These are phyloP conservation scores for Adansonia madagascariensis DNA, from an alignment of 441 rosid genomes.

Conservation along the genomic window DNA sequence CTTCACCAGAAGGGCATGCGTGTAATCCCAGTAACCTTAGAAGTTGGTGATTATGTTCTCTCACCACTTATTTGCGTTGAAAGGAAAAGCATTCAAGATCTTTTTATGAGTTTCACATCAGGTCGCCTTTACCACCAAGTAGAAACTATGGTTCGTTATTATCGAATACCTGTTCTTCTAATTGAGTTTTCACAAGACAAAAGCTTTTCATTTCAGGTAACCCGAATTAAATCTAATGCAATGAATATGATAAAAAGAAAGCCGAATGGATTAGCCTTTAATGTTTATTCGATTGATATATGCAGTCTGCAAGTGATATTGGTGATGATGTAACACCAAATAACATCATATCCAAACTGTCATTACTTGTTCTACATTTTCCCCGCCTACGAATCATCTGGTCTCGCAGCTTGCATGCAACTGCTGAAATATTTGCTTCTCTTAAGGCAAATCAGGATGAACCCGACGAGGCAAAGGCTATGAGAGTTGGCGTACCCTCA, in stretches of 20 bases:
- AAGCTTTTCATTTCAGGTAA: constrained; percentile 97
- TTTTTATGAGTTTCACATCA: constrained; percentile 86
- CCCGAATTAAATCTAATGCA: constrained; percentile 14
- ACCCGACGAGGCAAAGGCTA: constrained; percentile 80
- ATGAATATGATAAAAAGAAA: constrained; percentile 11
- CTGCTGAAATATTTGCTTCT: constrained; percentile 84
- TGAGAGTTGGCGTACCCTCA: constrained; percentile 92
- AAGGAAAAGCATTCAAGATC: constrained; percentile 95
- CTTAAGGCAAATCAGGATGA: constrained; percentile 94
- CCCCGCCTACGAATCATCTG: constrained; percentile 88
- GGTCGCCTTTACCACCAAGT: constrained; percentile 96
- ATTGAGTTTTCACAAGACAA: constrained; percentile 97
- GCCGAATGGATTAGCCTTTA: constrained; percentile 10
- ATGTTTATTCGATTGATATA: constrained; percentile 24
- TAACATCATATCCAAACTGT: constrained; percentile 88
- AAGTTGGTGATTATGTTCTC: constrained; percentile 90
- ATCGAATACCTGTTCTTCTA: constrained; percentile 90
- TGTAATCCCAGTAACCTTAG: constrained; percentile 84
- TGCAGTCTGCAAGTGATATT: constrained; percentile 92
- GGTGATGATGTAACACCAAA: constrained; percentile 92
- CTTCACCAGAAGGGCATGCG: constrained; percentile 95
- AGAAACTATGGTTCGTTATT: constrained; percentile 88
- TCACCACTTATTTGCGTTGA: constrained; percentile 89
- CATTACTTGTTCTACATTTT: constrained; percentile 84
- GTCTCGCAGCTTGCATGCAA: constrained; percentile 97